Base-by-base conservation (phyloP, 306 rosid species). In the Urtica urens region DNA sequence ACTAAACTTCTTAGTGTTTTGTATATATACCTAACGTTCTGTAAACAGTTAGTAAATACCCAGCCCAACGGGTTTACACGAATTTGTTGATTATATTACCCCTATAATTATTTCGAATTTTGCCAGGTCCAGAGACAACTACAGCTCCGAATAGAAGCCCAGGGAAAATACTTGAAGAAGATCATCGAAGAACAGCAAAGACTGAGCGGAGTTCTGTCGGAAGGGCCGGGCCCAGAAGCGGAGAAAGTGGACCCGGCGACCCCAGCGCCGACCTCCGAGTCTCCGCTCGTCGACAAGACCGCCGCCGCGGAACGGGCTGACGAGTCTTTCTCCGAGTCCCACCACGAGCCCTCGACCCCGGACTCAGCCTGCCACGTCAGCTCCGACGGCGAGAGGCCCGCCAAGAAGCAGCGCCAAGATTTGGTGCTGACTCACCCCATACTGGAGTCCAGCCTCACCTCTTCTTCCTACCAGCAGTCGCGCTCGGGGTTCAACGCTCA, bases 121-220 rank as follows among this genome's bases (percentile, higher is more conserved):
- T n/a, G n/a, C n/a, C 90, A 90, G 99, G 99, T 90, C 17, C 99
- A 90, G 72, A 84, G 95, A 73, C 99, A 90, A 68, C 83, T 90
- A 30, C 99, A 90, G 38, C 62, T 81, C 33, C 74, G 99, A 37
- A 90, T 90, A 55, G 99, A 90, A 73, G 99, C 99, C 34, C 99
- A 90, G 62, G 95, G 94, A 33, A 82, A 90, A 38, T 90, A 90
- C 73, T 69, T 90, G 82, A 90, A 85, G 78, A 90, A 90, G 81
- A 90, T 90, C 73, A 85, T 90, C 1, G 99, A 90, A 74, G 99
- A 90, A 69, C 99, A 90, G 48, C 99, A 82, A 52, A 77, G 90
- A 46, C 87, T 85, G 23, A 67, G 79, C 28, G 99, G 99, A 25
- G 87, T 77, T 69, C 65, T 77, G 34, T 79, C 95, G 3, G 95